phyloP scores from a whole-genome alignment of 805 yeast species.

The Sungouiozyma ichnusensis region DNA sequence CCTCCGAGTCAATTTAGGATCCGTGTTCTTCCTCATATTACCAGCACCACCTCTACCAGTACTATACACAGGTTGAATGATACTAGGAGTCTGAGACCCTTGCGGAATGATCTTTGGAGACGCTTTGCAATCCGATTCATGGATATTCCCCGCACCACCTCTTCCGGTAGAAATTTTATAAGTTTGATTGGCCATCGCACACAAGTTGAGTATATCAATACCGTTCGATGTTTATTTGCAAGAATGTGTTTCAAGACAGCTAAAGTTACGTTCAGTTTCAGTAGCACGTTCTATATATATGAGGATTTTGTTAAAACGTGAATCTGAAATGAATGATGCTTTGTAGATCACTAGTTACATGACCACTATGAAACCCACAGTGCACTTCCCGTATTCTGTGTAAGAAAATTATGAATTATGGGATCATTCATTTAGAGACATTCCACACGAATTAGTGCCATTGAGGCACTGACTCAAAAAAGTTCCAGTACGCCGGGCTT shows the following conservation, averaged over 20 bases:
- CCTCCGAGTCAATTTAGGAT: constrained; percentile 46
- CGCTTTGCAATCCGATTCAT: constrained; percentile 33
- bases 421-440: not conserved
- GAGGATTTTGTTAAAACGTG: too few species aligned
- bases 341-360: not conserved
- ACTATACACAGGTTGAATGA: constrained; percentile 44
- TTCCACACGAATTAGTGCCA: not conserved
- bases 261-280: too few species aligned
- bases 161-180: constrained; percentile 49
- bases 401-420: not conserved
- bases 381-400: not conserved
- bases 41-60: constrained; percentile 79
- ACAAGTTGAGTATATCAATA: too few species aligned
- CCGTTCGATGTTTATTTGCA: too few species aligned
- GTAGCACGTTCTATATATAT: too few species aligned
- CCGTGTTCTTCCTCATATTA: constrained; percentile 55
- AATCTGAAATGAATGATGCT: not conserved
- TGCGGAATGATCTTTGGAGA: constrained; percentile 47
- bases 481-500: not conserved
- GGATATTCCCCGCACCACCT: constrained; percentile 70
- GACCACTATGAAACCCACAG: not conserved
- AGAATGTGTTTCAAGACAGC: too few species aligned
- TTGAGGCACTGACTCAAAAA: too few species aligned
- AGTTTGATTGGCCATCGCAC: not conserved
- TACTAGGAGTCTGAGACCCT: constrained; percentile 52